Conservation (phyloP, 2,329 filamentous ascomycete genomes). For the Nigrospora oryzae region DNA sequence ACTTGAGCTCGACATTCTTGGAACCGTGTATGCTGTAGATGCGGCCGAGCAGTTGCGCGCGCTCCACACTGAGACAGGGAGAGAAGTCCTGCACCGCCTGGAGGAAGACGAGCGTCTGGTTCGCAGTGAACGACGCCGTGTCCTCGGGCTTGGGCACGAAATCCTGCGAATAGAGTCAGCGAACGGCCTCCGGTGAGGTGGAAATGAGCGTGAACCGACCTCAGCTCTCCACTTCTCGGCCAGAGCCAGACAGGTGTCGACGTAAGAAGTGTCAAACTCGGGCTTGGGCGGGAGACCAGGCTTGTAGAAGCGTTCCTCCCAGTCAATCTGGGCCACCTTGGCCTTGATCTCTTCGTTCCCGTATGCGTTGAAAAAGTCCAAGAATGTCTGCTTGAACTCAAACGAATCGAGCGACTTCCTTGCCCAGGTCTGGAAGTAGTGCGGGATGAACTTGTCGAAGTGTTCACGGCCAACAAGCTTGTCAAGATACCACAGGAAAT, state of each 20-base stretch:
- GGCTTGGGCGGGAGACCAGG: constrained; percentile 87
- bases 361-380: constrained; percentile 69
- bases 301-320: constrained; percentile 84
- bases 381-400: constrained; percentile 83
- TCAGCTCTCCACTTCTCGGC: constrained; percentile 70
- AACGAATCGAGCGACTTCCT: constrained; percentile 85
- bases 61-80: constrained; percentile 51
- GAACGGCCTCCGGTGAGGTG: background rate
- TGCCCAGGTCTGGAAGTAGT: constrained; percentile 84
- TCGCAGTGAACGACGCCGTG: constrained; percentile 66
- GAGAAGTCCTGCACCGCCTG: constrained; percentile 66
- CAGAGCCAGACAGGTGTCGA: constrained; percentile 75
- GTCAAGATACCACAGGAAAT: constrained; percentile 87
- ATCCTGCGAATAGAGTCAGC: constrained; percentile 24
- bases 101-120: constrained; percentile 88
- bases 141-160: constrained; percentile 62
- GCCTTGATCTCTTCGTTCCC: constrained; percentile 55
- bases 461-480: constrained; percentile 74
- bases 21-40: constrained; percentile 68
- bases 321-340: constrained; percentile 69
- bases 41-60: constrained; percentile 64
- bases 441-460: constrained; percentile 91
- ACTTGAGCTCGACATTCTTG: constrained; percentile 78
- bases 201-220: constrained; percentile 23
- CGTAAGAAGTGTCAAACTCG: constrained; percentile 79